A percentile compares a stretch with the other conserved stretches of the same genome.
Evolutionary conservation across 2,329 filamentous ascomycete genomes (phyloP).

Genomic region (Corinectria fuckeliana): DNA sequence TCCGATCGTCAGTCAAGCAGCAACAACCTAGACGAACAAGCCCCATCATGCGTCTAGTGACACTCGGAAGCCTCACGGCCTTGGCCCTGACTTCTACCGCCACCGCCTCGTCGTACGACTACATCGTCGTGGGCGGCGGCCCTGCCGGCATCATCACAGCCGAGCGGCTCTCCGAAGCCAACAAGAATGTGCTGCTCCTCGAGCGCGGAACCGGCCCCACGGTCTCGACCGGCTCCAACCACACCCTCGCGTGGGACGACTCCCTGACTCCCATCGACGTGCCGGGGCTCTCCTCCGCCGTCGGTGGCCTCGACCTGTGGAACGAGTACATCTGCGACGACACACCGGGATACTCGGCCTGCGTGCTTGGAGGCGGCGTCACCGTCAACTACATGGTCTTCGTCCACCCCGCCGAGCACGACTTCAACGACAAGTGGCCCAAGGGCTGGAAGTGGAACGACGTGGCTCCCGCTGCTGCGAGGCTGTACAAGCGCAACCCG

Average conservation of each 20-base stretch:
- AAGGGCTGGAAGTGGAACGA: slow-evolving; percentile 67
- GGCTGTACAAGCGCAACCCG: slow-evolving; percentile 62
- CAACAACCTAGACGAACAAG: neutral
- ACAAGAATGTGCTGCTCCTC: slow-evolving; percentile 68
- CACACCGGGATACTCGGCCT: slow-evolving; percentile 54
- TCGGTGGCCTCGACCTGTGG: slow-evolving; percentile 71
- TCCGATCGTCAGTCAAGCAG: neutral
- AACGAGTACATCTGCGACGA: slow-evolving; percentile 41
- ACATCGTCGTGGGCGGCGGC: slow-evolving; percentile 36
- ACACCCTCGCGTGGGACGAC: slow-evolving; percentile 66
- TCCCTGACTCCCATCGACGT: slow-evolving; percentile 73
- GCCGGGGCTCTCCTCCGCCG: slow-evolving; percentile 62
- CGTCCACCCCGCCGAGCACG: slow-evolving; percentile 68
- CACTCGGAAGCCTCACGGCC: slow-evolving; percentile 9
- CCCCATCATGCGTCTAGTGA: slow-evolving; percentile 7
- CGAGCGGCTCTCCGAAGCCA: slow-evolving; percentile 62
- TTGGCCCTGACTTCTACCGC: neutral
- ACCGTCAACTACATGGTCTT: slow-evolving; percentile 72
- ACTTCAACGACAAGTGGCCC: slow-evolving; percentile 77
- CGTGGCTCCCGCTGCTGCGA: slow-evolving; percentile 62
- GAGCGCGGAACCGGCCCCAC: slow-evolving; percentile 66
- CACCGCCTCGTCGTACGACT: slow-evolving; percentile 27
- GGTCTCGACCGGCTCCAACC: slow-evolving; percentile 66
- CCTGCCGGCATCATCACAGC: slow-evolving; percentile 36
- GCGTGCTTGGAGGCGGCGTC: slow-evolving; percentile 70